Evolutionary conservation across 225 moss, liverwort and hornwort genomes (phyloP).

Genomic region (Neckera pumila): DNA sequence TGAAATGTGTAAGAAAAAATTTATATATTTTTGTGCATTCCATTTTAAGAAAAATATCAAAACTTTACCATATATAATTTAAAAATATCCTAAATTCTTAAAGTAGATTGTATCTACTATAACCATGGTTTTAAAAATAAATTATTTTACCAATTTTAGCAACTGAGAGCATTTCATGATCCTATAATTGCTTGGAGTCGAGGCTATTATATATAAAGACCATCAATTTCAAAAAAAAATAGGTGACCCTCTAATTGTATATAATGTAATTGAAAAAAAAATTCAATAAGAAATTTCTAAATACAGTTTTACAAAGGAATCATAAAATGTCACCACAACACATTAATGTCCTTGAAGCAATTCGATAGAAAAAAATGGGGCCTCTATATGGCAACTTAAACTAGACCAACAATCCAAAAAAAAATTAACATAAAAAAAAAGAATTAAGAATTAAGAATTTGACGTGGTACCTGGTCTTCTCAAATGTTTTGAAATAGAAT

Average conservation of each 20-base stretch:
- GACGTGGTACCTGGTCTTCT: too few relatives aligned
- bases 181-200: not conserved
- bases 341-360: not conserved
- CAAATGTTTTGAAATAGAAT: too few relatives aligned
- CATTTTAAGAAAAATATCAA: too few relatives aligned
- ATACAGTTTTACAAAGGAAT: not conserved
- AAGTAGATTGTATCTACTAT: not conserved
- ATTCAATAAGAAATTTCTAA: not conserved
- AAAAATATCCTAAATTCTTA: not conserved
- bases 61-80: not conserved
- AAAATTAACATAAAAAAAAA: too few relatives aligned
- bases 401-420: too few relatives aligned
- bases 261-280: not conserved
- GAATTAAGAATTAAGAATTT: too few relatives aligned
- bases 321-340: not conserved
- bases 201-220: fast-evolving
- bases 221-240: fast-evolving
- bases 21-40: not conserved
- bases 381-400: too few relatives aligned
- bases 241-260: not conserved
- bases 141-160: not conserved
- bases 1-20: not conserved
- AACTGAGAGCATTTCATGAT: not conserved
- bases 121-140: not conserved
- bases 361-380: not conserved